Base-by-base conservation (phyloP, 805 yeast genomes). In the Yarrowia keelungensis region DNA sequence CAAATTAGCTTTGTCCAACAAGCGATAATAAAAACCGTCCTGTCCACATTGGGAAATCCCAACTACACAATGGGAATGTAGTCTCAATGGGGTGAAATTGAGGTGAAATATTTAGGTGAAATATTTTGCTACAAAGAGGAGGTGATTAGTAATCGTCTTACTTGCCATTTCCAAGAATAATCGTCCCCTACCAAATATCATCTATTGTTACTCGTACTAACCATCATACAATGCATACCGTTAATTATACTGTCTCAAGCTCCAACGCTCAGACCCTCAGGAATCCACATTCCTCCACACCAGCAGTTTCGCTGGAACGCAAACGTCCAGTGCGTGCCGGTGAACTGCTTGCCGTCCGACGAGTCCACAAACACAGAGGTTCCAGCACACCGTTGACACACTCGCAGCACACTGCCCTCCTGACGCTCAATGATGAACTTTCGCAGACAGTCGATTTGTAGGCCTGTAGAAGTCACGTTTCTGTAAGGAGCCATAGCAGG, bases 241-340 rank as follows among this genome's bases (percentile, higher is more conserved):
- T 53, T 54, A 54, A 54, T 39, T 39, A 19, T 53, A 53, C 43
- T 7, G 22, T 9, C 12, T 36, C 43, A 51, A 51, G 32, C 32
- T 5, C 32, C 32, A 38, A 39, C 59, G 26, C 47, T 43, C 42
- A 59, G 22, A 3, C 41, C 42, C 32, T 59, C 36, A 15, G 65
- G 65, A 35, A 59, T 45, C 68, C 68, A 65, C 51, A 36, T 35
- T 32, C 91, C 89, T 0, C 95, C 95, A 76, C 97, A 90, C 43
- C 90, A 79, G 77, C 97, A 90, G 35, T 86, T 86, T 70, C 92
- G 80, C 72, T 89, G 92, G 75, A 86, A 88, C 0, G 89, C 87
- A 79, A 86, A 80, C 0, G 89, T 84, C 89, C 91, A 80, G 71
- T 67, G 81, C 67, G 70, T 73, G 70, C 43, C 76, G 71, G 69